Base-by-base conservation (phyloP, 495 filamentous ascomycete genomes). In the Ramalina intermedia region DNA sequence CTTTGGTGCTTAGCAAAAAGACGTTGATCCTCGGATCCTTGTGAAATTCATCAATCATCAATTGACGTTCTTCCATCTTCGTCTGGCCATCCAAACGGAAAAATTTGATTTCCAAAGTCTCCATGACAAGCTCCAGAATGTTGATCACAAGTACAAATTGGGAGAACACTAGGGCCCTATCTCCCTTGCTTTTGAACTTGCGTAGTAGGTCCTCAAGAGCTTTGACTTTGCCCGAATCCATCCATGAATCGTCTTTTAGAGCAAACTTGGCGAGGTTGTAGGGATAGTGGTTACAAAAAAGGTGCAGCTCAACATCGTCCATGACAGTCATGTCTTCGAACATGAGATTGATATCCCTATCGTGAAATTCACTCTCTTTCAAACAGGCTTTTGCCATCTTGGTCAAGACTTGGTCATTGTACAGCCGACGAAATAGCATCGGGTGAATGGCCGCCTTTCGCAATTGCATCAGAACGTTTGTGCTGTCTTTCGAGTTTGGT, bases 391-490 rank as follows among this genome's bases (percentile, higher is more conserved):
- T 76, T 5, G 84, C 70, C 73, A 98, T 94, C 55, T 87, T 81
- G 44, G 70, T 68, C 26, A 96, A 77, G 27, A 70, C 78, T 6
- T 71, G 63, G 49, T 95, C 80, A 12, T 72, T 76, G 63, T 89
- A 98, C 44, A 84, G 72, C 6, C 79, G 76, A 7, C 91, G 75
- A 62, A 91, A 88, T 16, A 96, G 73, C 24, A 95, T 74, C 1
- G 91, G 85, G 60, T 96, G 93, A 33, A 96, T 94, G 0, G 93
- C 82, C 5, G 91, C 87, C 61, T 95, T 85, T 16, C 89, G 84
- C 17, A 96, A 73, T 53, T 85, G 82, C 81, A 96, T 94, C 67
- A 94, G 78, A 20, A 88, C 76, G 54, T 95, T 91, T 35, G 71
- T 66, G 29, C 64, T 80, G 54, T 71, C 73, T 24, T 72, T 80